Evolutionary conservation across 257 asterid species (phyloP), one percentile per base, ranked within the genome.

Genomic region (Penstemon newberryi): DNA sequence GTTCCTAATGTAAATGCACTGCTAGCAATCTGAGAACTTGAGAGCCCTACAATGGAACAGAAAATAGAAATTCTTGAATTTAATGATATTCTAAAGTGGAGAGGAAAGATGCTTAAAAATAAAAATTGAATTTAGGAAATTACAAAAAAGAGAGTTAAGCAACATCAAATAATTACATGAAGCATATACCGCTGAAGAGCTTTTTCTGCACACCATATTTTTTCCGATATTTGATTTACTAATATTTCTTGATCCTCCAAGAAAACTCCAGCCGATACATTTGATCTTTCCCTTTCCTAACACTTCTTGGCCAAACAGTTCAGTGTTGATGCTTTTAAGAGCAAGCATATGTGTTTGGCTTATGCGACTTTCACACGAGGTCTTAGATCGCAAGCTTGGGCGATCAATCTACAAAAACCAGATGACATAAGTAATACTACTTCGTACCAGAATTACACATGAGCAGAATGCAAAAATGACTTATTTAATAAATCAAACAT

Each of bases 1-100:
- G 98, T 92, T 60, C 96, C 96, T 40, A 81, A 45, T 1, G 96
- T 87, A 70, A 92, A 92, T 46, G 80, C 96, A 53, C 83, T 78
- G 65, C 68, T 82, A 41, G 94, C 95, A 65, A 92, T 69, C 73
- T 92, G 83, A 64, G 96, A 73, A 79, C 72, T 76, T 1, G 84
- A 73, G 64, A 89, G n/a, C 87, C 90, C 98, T 91, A 86, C 79
- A 82, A 38, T 40, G n/a, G 42, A n/a, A 63, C 51, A 41, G 65
- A 46, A 43, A 57, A 60, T 4, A 36, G 18, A 61, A 41, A 51
- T 36, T 5, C 11, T 5, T 63, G 39, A 12, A 45, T 10, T 45
- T 42, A 65, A 8, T 47, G 6, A 13, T 39, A 3, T 7, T 2
- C 13, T 52, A 65, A 8, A 37, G 33, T 37, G 59, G 8, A 47